Percentiles rank a stretch among this genome's conserved stretches.
These are phyloP conservation scores for Diphasiastrum complanatum DNA, from an alignment of 83 land plant species.

Conservation along the genomic window DNA sequence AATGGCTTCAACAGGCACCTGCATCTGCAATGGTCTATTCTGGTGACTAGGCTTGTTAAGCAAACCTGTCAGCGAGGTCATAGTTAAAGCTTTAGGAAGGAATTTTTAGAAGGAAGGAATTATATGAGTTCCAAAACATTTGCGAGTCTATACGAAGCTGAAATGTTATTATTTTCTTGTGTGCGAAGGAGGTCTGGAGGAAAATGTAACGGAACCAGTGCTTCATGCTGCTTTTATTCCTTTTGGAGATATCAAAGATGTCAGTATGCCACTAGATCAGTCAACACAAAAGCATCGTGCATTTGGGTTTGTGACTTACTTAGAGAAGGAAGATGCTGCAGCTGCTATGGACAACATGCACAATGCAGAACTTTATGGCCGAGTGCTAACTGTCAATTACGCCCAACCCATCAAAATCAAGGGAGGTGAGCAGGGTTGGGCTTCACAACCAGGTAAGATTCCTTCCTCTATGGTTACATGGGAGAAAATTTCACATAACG, in stretches of 20 bases:
- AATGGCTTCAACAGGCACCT: too few relatives aligned
- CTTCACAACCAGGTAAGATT: constrained; percentile 84
- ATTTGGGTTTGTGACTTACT: constrained; percentile 89
- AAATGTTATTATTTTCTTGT: too few relatives aligned
- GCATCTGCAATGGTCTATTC: too few relatives aligned
- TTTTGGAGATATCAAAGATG: constrained; percentile 94
- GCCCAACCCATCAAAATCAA: constrained; percentile 89
- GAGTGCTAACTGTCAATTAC: constrained; percentile 94
- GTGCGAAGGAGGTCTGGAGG: constrained; percentile 93
- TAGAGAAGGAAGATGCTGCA: constrained; percentile 86
- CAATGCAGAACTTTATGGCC: constrained; percentile 92
- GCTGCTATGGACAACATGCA: constrained; percentile 99
- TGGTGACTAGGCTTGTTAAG: too few relatives aligned
- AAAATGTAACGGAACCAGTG: constrained; percentile 85
- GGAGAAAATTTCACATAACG: neutral
- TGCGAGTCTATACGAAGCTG: too few relatives aligned
- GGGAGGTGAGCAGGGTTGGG: constrained; percentile 99
- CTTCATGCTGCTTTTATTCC: constrained; percentile 92
- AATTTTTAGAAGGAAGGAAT: too few relatives aligned
- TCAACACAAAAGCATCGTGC: constrained; percentile 98
- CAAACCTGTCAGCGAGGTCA: too few relatives aligned
- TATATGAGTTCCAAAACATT: too few relatives aligned
- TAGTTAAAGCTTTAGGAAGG: too few relatives aligned
- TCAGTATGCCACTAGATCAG: constrained; percentile 86
- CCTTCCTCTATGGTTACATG: neutral